phyloP scores from a whole-genome alignment of 306 rosid genomes.

The Senna siamea region DNA sequence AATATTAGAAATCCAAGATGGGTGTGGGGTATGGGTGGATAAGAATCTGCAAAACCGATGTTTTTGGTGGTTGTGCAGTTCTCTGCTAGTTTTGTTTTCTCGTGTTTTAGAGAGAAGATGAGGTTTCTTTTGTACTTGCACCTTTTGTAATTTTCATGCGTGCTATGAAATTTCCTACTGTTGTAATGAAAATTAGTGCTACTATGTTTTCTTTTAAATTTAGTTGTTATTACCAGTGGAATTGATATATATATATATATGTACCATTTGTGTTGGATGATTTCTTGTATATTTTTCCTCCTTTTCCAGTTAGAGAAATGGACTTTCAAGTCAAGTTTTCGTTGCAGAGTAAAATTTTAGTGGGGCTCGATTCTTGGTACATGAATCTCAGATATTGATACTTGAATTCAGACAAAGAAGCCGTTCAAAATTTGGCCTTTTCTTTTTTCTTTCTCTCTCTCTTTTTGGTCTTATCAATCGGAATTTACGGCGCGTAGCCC shows the following conservation, averaged over 20 bases:
- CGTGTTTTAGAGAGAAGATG: conserved; percentile 25
- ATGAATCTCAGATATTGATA: too few species aligned
- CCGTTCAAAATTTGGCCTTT: background rate
- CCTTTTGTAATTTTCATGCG: background rate
- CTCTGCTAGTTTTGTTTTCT: conserved; percentile 20
- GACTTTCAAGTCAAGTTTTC: background rate
- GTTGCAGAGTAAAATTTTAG: background rate
- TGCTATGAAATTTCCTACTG: conserved; percentile 8
- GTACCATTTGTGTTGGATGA: background rate
- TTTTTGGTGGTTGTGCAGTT: conserved; percentile 38
- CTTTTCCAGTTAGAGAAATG: background rate
- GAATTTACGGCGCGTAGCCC: background rate
- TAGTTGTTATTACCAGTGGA: background rate
- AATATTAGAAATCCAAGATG: background rate
- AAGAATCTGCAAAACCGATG: conserved; percentile 28
- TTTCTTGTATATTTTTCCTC: background rate
- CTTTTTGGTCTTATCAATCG: background rate
- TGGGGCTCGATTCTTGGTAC: background rate
- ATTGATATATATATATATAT: background rate
- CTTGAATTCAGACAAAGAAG: background rate
- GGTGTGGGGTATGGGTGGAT: background rate
- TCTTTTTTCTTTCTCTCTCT: background rate
- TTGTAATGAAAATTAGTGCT: background rate
- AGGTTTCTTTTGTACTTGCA: background rate
- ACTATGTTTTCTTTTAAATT: background rate